These are phyloP conservation scores for Aspergillus incahuasiensis DNA, from an alignment of 495 filamentous ascomycete species.

Conservation along the genomic window DNA sequence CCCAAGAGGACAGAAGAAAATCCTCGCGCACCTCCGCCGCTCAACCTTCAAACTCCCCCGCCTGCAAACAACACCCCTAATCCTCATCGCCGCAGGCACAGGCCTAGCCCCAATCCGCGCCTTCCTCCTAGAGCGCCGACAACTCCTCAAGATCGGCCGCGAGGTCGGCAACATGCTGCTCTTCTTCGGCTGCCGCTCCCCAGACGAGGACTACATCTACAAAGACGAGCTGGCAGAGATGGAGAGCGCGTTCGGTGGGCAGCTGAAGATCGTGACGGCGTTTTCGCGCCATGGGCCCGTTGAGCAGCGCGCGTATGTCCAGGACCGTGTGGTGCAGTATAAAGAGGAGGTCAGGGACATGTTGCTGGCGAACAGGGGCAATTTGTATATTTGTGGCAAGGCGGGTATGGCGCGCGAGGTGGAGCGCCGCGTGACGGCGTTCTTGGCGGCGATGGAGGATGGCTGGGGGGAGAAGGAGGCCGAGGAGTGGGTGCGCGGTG, in stretches of 20 bases:
- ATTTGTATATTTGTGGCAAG: slow-evolving; percentile 48
- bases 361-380: slow-evolving; percentile 37
- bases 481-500: slow-evolving; percentile 36
- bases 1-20: slow-evolving; percentile 2
- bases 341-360: slow-evolving; percentile 25
- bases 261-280: slow-evolving; percentile 29
- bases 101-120: slow-evolving; percentile 46
- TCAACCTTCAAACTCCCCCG: slow-evolving; percentile 45
- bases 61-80: slow-evolving; percentile 26
- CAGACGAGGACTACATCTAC: slow-evolving; percentile 42
- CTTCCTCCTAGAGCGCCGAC: slow-evolving; percentile 41
- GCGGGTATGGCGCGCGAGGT: slow-evolving; percentile 51
- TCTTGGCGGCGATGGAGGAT: slow-evolving; percentile 18
- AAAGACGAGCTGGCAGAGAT: slow-evolving; percentile 32
- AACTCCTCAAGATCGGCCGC: slow-evolving; percentile 34
- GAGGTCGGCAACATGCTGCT: slow-evolving; percentile 38
- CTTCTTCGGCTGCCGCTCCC: slow-evolving; percentile 43
- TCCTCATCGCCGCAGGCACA: slow-evolving; percentile 47
- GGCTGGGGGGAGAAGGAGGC: slow-evolving; percentile 34
- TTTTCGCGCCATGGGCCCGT: slow-evolving; percentile 24
- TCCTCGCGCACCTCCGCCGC: slow-evolving; percentile 40
- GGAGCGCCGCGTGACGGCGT: slow-evolving; percentile 30
- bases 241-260: slow-evolving; percentile 20
- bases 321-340: slow-evolving; percentile 36
- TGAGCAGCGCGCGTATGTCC: slow-evolving; percentile 31